phyloP scores from a whole-genome alignment of 768 basidiomycete genomes.

The Boletus reticuloceps region DNA sequence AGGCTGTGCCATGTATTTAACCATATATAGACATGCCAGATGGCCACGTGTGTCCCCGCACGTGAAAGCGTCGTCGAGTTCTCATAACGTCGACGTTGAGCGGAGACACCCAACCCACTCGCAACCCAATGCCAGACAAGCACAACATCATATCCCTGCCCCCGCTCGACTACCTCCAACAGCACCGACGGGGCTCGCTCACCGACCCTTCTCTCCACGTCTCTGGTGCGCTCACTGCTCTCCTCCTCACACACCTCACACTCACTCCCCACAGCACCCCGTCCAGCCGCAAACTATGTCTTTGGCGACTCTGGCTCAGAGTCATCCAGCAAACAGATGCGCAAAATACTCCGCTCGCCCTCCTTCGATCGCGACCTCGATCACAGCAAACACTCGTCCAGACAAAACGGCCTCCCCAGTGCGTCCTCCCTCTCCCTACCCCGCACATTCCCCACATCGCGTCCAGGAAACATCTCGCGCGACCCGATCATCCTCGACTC shows the following conservation, averaged over 20 bases:
- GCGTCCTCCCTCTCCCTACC: conserved; percentile 16
- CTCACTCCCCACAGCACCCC: conserved; percentile 38
- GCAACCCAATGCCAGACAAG: conserved; percentile 15
- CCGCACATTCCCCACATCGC: conserved; percentile 13
- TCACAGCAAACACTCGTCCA: conserved; percentile 18
- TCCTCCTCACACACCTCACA: not conserved
- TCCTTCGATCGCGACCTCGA: conserved; percentile 42
- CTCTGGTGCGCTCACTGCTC: conserved; percentile 26
- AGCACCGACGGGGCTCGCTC: conserved; percentile 78
- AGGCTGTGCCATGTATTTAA: not conserved
- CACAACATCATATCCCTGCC: conserved; percentile 54
- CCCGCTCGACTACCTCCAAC: conserved; percentile 76
- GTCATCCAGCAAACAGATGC: conserved; percentile 37
- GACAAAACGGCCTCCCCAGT: conserved; percentile 23
- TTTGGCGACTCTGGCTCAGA: conserved; percentile 58
- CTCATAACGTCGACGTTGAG: conserved; percentile 26
- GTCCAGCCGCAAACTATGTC: conserved; percentile 65
- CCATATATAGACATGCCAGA: not conserved
- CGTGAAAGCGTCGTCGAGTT: conserved; percentile 14
- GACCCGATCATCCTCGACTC: conserved; percentile 20
- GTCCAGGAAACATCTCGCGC: conserved; percentile 25
- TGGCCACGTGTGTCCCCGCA: conserved; percentile 28
- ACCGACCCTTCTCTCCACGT: conserved; percentile 78
- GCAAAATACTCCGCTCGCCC: conserved; percentile 60
- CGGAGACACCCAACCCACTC: too few relatives aligned